A percentile compares a stretch with the other conserved stretches of the same genome.
Conservation (phyloP, 2,329 filamentous ascomycete species). For the Ascocoryne sarcoides region DNA sequence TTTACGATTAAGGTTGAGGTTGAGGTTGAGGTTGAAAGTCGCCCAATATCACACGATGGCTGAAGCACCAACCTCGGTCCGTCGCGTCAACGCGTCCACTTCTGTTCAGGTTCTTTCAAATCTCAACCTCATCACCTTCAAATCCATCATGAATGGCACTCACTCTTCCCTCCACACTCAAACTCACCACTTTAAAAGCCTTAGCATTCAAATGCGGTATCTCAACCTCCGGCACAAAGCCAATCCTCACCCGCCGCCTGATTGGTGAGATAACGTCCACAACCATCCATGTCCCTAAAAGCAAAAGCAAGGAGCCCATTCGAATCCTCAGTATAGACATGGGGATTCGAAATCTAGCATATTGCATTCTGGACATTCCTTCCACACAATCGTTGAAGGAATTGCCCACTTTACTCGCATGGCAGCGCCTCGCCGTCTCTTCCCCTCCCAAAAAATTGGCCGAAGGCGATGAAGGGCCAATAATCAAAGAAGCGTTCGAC, state of each 20-base stretch:
- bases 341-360: constrained; percentile 75
- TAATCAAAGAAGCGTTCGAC: constrained; percentile 38
- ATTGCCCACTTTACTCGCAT: constrained; percentile 29
- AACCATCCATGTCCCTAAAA: neutral
- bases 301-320: constrained; percentile 7
- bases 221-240: constrained; percentile 50
- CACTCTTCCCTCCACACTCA: constrained; percentile 32
- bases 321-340: constrained; percentile 72
- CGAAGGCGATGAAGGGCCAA: constrained; percentile 23
- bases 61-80: no score
- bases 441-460: constrained; percentile 2
- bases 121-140: neutral
- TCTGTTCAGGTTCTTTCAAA: no score
- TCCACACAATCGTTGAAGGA: no score
- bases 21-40: no score
- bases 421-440: constrained; percentile 29
- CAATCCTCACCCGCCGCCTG: constrained; percentile 43
- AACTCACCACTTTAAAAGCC: constrained; percentile 44
- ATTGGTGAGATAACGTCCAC: constrained; percentile 28
- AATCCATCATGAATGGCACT: neutral
- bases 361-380: constrained; percentile 47
- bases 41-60: no score
- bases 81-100: no score
- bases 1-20: no score
- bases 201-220: constrained; percentile 54